Conservation (phyloP, 805 yeast genomes). For the Suhomyces pyralidae region DNA sequence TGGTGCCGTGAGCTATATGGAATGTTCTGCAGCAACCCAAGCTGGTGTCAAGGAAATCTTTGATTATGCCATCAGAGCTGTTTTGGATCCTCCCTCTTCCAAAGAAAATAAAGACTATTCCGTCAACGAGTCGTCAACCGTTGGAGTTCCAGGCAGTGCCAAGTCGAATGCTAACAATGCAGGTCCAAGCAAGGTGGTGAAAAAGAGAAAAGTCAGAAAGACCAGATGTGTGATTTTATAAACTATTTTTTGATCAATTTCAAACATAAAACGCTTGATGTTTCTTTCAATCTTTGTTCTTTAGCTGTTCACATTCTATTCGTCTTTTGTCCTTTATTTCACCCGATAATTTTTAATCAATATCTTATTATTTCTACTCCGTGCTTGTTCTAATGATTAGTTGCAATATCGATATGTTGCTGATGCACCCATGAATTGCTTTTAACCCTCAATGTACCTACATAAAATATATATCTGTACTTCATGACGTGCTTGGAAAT, state of each 20-base stretch:
- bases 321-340: neutral
- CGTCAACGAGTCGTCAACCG: conserved; percentile 14
- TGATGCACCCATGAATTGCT: neutral
- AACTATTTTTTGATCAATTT: neutral
- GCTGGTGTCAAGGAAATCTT: conserved; percentile 81
- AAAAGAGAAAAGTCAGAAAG: conserved; percentile 29
- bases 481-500: neutral
- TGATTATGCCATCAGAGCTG: conserved; percentile 75
- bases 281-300: neutral
- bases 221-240: conserved; percentile 42
- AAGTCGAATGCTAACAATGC: conserved; percentile 3
- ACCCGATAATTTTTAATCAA: neutral
- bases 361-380: neutral
- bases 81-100: conserved; percentile 48
- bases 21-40: conserved; percentile 90
- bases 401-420: neutral
- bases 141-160: conserved; percentile 7
- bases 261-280: neutral
- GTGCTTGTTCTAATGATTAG: neutral
- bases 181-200: conserved; percentile 9
- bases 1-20: conserved; percentile 72
- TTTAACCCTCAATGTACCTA: neutral
- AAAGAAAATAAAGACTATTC: conserved; percentile 9
- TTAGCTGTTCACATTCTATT: neutral
- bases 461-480: neutral